A percentile compares a stretch with the other conserved stretches of the same genome.
Conservation (phyloP, 306 rosid species). For the Dryas alaskensis region DNA sequence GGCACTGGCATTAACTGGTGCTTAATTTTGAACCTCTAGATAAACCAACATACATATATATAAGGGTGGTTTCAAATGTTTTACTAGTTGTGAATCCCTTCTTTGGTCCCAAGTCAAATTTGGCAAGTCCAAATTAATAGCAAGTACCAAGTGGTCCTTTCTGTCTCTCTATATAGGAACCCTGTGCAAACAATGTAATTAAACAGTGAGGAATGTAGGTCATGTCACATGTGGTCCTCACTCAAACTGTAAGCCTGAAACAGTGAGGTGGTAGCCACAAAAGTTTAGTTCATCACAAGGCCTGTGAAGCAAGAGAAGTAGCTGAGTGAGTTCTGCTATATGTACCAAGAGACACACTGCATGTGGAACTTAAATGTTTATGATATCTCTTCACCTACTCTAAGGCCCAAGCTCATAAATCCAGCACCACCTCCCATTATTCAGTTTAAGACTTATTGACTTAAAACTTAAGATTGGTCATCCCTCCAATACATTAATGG, state of each 20-base stretch:
- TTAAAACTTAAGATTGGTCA: not conserved
- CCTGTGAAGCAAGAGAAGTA: constrained; percentile 15
- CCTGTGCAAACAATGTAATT: not conserved
- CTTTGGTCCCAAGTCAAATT: not conserved
- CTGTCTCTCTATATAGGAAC: not conserved
- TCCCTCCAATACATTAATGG: not conserved
- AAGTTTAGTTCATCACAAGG: constrained; percentile 17
- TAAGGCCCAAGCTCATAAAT: constrained; percentile 12
- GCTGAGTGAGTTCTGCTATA: constrained; percentile 4
- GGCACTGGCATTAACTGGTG: too few species aligned
- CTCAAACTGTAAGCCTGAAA: constrained; percentile 2
- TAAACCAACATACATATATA: too few species aligned
- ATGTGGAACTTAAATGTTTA: constrained; percentile 32
- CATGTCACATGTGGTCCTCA: constrained; percentile 19
- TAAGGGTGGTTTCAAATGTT: not conserved
- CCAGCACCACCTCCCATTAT: not conserved
- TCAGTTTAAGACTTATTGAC: not conserved
- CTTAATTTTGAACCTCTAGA: too few species aligned
- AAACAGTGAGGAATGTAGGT: constrained; percentile 7
- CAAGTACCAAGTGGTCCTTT: not conserved
- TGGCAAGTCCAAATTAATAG: not conserved
- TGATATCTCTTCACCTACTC: constrained; percentile 32
- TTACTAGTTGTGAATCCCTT: not conserved
- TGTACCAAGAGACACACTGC: constrained; percentile 22
- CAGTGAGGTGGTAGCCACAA: not conserved